Conservation (phyloP, 352 stramenopile genomes). For the Phytopythium montanum region DNA sequence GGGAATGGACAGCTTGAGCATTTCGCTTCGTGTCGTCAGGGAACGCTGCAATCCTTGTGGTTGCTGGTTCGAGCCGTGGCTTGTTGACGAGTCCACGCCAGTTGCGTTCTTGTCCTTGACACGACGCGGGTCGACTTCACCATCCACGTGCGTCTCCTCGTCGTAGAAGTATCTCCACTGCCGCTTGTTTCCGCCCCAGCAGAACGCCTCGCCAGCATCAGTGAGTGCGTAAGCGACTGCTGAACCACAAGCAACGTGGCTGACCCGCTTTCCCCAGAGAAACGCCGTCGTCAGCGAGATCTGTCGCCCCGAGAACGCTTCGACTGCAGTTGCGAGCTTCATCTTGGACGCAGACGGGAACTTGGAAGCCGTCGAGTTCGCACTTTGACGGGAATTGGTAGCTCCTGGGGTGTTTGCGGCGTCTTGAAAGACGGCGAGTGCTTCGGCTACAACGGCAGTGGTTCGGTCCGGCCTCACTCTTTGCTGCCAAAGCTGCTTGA, state of each 20-base stretch:
- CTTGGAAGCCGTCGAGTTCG: background rate
- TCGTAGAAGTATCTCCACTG: slow-evolving; percentile 77
- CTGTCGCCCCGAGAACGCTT: slow-evolving; percentile 47
- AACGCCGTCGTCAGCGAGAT: slow-evolving; percentile 65
- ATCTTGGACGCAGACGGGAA: slow-evolving; percentile 28
- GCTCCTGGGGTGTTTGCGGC: background rate
- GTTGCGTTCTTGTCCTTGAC: background rate
- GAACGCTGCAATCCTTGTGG: slow-evolving; percentile 11
- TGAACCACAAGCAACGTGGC: slow-evolving; percentile 41
- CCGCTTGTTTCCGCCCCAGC: slow-evolving; percentile 70
- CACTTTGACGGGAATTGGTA: background rate
- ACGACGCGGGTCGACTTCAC: background rate
- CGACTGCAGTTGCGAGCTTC: slow-evolving; percentile 29
- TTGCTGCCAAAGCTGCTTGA: slow-evolving; percentile 51
- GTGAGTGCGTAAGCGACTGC: slow-evolving; percentile 62
- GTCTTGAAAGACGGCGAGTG: background rate
- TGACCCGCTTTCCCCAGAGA: slow-evolving; percentile 68
- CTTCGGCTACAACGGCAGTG: slow-evolving; percentile 1
- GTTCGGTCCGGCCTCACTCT: slow-evolving; percentile 33
- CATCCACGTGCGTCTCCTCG: slow-evolving; percentile 17
- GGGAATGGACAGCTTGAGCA: slow-evolving; percentile 54
- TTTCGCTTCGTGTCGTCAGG: slow-evolving; percentile 55
- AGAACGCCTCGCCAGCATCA: slow-evolving; percentile 67
- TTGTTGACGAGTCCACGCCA: background rate
- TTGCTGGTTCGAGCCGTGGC: background rate